These are phyloP conservation scores for Paxillus ammoniavirescens DNA, from an alignment of 768 basidiomycete species.

Conservation along the genomic window DNA sequence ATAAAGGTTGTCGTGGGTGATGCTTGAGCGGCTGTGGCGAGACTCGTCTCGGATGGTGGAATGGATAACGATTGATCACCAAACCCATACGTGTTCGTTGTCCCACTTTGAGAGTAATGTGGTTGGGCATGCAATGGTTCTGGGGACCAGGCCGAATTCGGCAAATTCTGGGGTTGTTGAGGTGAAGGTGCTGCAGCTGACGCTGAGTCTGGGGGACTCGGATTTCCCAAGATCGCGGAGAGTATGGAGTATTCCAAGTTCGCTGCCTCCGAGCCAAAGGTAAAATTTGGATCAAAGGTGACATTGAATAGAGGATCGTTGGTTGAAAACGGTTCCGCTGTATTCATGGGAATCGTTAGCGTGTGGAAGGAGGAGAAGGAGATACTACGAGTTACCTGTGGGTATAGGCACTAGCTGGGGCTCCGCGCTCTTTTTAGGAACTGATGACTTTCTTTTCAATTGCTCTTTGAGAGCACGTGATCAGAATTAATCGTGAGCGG, in stretches of 20 bases:
- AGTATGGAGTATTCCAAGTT: conserved; percentile 95
- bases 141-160: conserved; percentile 38
- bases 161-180: conserved; percentile 25
- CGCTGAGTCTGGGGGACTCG: conserved; percentile 46
- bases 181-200: conserved; percentile 26
- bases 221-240: conserved; percentile 83
- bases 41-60: conserved; percentile 29
- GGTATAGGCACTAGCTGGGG: conserved; percentile 25
- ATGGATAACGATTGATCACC: conserved; percentile 31
- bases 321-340: conserved; percentile 52
- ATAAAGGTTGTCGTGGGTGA: conserved; percentile 31
- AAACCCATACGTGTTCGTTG: conserved; percentile 22
- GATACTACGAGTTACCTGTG: conserved; percentile 27
- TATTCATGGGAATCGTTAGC: conserved; percentile 10
- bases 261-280: conserved; percentile 87
- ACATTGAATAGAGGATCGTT: conserved; percentile 60
- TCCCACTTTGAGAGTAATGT: conserved; percentile 18
- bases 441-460: conserved; percentile 32
- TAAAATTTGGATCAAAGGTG: conserved; percentile 56
- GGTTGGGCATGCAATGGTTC: conserved; percentile 35
- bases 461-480: conserved; percentile 38
- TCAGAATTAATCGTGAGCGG: conserved; percentile 7
- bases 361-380: not conserved
- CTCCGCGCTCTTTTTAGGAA: conserved; percentile 31
- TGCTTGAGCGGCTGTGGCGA: conserved; percentile 23